phyloP scores from a whole-genome alignment of 805 yeast species.

The Kodamaea fukazawae region DNA sequence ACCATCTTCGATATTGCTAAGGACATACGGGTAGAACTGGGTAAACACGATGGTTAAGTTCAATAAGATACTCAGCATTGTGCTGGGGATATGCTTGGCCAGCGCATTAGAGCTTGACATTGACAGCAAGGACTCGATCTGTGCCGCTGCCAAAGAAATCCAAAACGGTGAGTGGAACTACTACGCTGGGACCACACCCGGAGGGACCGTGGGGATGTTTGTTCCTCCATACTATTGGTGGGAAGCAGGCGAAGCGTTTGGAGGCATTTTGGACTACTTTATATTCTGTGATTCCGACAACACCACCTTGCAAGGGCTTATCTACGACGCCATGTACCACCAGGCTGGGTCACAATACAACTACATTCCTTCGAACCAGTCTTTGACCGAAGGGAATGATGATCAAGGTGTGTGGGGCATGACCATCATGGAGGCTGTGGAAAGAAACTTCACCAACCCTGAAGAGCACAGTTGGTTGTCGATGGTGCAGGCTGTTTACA shows the following conservation, averaged over 20 bases:
- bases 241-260: slow-evolving; percentile 53
- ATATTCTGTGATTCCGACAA: slow-evolving; percentile 37
- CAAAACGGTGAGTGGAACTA: slow-evolving; percentile 44
- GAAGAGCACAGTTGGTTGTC: slow-evolving; percentile 73
- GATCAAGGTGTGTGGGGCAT: slow-evolving; percentile 55
- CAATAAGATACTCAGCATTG: slow-evolving; percentile 4
- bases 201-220: slow-evolving; percentile 49
- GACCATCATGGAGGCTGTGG: slow-evolving; percentile 47
- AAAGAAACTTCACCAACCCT: slow-evolving; percentile 48
- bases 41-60: slow-evolving; percentile 6
- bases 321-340: slow-evolving; percentile 40
- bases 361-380: slow-evolving; percentile 46
- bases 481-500: slow-evolving; percentile 84
- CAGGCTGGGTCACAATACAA: slow-evolving; percentile 42
- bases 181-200: slow-evolving; percentile 39
- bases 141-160: slow-evolving; percentile 37
- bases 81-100: slow-evolving; percentile 3
- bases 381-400: slow-evolving; percentile 49
- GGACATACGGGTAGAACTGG: no score
- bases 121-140: slow-evolving; percentile 35
- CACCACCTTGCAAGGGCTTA: slow-evolving; percentile 24
- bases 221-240: slow-evolving; percentile 49
- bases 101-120: slow-evolving; percentile 32
- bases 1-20: slow-evolving; percentile 1
- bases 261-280: slow-evolving; percentile 42